These are phyloP conservation scores for Linderina pennispora DNA, from an alignment of 192 early-diverging fungal species.

Conservation along the genomic window DNA sequence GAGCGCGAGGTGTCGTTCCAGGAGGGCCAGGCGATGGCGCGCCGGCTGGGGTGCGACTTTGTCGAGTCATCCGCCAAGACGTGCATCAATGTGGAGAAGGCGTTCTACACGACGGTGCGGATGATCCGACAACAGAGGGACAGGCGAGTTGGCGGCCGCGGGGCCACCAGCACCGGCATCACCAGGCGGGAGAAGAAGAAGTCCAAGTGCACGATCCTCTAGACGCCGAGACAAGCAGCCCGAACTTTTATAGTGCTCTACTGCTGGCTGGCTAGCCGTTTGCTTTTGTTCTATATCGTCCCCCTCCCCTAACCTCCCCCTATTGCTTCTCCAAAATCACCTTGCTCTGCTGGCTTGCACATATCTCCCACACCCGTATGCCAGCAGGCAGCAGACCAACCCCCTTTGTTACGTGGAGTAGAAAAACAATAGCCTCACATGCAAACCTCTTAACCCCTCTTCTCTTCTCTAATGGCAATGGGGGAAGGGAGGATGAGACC, in stretches of 20 bases:
- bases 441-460: not conserved
- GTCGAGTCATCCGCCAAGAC: constrained; percentile 89
- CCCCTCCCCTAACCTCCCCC: not conserved
- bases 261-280: not conserved
- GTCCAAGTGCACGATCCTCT: constrained; percentile 41
- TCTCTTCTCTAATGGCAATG: too few species aligned
- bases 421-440: not conserved
- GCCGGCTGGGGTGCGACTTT: constrained; percentile 70
- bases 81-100: constrained; percentile 86
- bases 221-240: not conserved
- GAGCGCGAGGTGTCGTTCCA: constrained; percentile 82
- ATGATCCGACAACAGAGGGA: constrained; percentile 68
- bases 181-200: constrained; percentile 43
- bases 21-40: constrained; percentile 75
- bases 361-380: too few species aligned
- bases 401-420: not conserved
- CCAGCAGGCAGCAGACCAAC: not conserved
- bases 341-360: too few species aligned
- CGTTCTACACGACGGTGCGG: constrained; percentile 76
- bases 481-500: too few species aligned
- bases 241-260: not conserved
- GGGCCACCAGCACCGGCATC: constrained; percentile 14
- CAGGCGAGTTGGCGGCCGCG: constrained; percentile 35
- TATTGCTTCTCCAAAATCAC: constrained; percentile 1
- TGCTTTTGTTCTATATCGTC: constrained; percentile 2